These are phyloP conservation scores for Ogataea dorogensis DNA, from an alignment of 805 yeast species.

Conservation along the genomic window DNA sequence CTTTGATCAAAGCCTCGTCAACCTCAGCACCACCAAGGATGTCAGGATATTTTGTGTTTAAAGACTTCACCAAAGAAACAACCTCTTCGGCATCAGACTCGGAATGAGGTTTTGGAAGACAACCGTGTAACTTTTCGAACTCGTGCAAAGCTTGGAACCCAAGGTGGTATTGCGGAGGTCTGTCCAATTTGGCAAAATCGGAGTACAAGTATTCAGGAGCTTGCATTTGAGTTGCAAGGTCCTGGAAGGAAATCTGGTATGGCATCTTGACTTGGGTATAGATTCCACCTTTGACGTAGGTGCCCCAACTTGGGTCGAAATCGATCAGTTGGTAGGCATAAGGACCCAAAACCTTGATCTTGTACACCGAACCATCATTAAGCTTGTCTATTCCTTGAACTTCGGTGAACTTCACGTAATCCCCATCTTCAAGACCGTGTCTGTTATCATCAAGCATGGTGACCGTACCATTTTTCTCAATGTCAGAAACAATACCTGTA, in stretches of 20 bases:
- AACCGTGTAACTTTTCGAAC: slow-evolving; percentile 61
- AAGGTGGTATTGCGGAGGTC: slow-evolving; percentile 85
- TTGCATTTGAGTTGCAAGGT: slow-evolving; percentile 61
- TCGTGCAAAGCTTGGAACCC: slow-evolving; percentile 88
- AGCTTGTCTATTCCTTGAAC: slow-evolving; percentile 74
- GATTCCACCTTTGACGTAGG: slow-evolving; percentile 79
- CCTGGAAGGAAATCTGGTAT: slow-evolving; percentile 54
- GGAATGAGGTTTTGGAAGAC: slow-evolving; percentile 77
- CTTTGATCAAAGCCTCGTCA: slow-evolving; percentile 63
- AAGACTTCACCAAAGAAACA: slow-evolving; percentile 54
- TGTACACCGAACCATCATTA: slow-evolving; percentile 70
- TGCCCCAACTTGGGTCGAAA: slow-evolving; percentile 53
- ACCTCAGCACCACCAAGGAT: slow-evolving; percentile 55
- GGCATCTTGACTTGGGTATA: slow-evolving; percentile 94
- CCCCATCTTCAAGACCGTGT: slow-evolving; percentile 93
- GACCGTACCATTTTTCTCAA: slow-evolving; percentile 87
- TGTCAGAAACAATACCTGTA: slow-evolving; percentile 84
- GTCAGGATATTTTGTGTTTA: slow-evolving; percentile 54
- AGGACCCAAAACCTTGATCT: slow-evolving; percentile 90
- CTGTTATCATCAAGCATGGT: slow-evolving; percentile 88
- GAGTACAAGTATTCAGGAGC: slow-evolving; percentile 77
- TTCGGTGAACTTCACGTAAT: slow-evolving; percentile 81
- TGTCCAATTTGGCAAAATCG: slow-evolving; percentile 92
- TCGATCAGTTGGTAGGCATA: slow-evolving; percentile 75
- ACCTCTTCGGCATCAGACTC: slow-evolving; percentile 72